Base-by-base conservation (phyloP, 495 filamentous ascomycete species). In the Aspergillus sparsus region DNA sequence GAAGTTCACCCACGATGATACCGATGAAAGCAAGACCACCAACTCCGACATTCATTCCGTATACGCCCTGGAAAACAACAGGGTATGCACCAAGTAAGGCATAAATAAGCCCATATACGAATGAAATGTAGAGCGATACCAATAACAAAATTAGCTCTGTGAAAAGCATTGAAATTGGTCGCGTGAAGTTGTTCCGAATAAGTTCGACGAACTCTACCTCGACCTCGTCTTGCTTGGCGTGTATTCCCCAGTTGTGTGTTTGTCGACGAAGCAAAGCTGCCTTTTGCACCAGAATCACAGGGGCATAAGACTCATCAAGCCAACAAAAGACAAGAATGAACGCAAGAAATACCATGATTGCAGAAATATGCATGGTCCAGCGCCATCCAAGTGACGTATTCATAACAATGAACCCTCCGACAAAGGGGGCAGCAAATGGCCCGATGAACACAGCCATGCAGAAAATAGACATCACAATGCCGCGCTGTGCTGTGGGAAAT, bases 381-480 rank as follows among this genome's bases (percentile, higher is more conserved):
- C 79, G 61, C 79, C 79, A 82, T 5, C 79, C 78, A 3, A 82
- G 67, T 7, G 67, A 61, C 13, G 44, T 15, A 32, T 67, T 76
- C 3, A 62, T 65, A 7, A 62, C 69, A 7, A 77, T 72, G 45
- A 77, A 79, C 0, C 82, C 82, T 3, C 80, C 76, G 2, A 80
- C 58, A n/a, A 84, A 76, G 0, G 82, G 81, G 4, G 73, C 81
- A 10, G 61, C 65, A 35, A 74, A 75, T 0, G 83, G 82, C 0
- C 83, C 79, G 27, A 74, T 62, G 42, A 83, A 82, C 0, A 83
- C 82, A 0, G 77, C 74, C 47, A 75, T 65, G 10, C 80, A 75
- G 42, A 83, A 86, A 6, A 85, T 65, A 0, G 77, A 66, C 21
- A 87, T 76, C 2, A 83, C 78, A 0, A 75, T 61, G 0, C 81